Conservation (phyloP, 768 basidiomycete species). For the Leucocoprinus birnbaumii region DNA sequence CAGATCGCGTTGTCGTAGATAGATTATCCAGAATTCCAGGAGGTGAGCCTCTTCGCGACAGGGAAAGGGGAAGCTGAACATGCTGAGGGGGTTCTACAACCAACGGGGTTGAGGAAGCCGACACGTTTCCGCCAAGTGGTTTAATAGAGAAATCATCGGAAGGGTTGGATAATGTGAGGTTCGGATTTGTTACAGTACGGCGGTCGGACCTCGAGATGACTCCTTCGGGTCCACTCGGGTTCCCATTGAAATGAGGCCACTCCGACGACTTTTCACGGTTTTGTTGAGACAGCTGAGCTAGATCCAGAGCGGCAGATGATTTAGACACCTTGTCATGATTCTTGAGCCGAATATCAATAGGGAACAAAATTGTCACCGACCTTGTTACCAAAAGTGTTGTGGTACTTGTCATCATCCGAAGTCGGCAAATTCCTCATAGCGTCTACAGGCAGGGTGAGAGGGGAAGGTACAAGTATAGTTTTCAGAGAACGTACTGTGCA, state of each 20-base stretch:
- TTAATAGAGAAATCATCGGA: conserved; percentile 45
- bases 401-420: conserved; percentile 87
- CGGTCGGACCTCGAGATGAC: conserved; percentile 55
- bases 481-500: conserved; percentile 70
- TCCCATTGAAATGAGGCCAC: conserved; percentile 87
- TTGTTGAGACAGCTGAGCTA: conserved; percentile 85
- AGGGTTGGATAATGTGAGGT: conserved; percentile 57
- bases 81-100: conserved; percentile 44
- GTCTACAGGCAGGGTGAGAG: conserved; percentile 41
- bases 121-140: conserved; percentile 43
- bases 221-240: conserved; percentile 59
- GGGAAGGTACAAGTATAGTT: conserved; percentile 8
- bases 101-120: conserved; percentile 64
- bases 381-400: conserved; percentile 59
- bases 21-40: conserved; percentile 60
- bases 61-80: conserved; percentile 51
- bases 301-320: conserved; percentile 89
- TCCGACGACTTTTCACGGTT: conserved; percentile 81
- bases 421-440: conserved; percentile 87
- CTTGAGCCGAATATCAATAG: conserved; percentile 10
- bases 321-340: conserved; percentile 60
- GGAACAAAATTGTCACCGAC: conserved; percentile 31
- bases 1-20: conserved; percentile 67
- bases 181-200: conserved; percentile 74
- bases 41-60: conserved; percentile 75